phyloP scores from a whole-genome alignment of 805 yeast species.

The Candida sonorensis region DNA sequence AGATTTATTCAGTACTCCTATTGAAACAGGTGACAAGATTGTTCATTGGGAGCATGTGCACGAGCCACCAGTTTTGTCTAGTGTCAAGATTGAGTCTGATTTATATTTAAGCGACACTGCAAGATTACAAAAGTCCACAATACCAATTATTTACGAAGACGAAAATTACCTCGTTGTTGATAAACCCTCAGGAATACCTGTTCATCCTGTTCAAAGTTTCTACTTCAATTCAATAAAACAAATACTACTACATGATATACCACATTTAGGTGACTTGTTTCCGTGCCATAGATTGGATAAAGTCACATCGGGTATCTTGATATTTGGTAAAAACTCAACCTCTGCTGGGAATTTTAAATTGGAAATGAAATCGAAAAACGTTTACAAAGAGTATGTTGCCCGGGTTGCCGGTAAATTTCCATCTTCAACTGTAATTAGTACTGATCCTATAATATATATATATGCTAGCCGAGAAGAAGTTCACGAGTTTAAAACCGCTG shows the following conservation, averaged over 20 bases:
- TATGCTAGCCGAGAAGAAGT: not conserved
- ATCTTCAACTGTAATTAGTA: constrained; percentile 14
- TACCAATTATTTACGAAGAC: constrained; percentile 30
- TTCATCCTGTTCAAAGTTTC: constrained; percentile 45
- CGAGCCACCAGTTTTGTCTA: constrained; percentile 9
- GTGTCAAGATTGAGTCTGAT: constrained; percentile 33
- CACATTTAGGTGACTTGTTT: constrained; percentile 9
- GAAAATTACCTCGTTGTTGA: constrained; percentile 35
- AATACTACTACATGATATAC: constrained; percentile 29
- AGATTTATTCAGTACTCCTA: constrained; percentile 14
- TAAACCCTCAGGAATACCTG: constrained; percentile 49
- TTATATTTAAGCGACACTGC: constrained; percentile 18
- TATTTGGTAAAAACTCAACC: constrained; percentile 30
- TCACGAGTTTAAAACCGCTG: constrained; percentile 6
- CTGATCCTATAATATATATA: constrained; percentile 28
- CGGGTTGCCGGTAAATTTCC: constrained; percentile 36
- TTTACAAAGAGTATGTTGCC: constrained; percentile 36
- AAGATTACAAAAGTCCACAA: constrained; percentile 27
- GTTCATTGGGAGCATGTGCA: constrained; percentile 10
- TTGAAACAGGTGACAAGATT: constrained; percentile 10
- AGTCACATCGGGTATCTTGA: constrained; percentile 43
- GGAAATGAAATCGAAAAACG: not conserved
- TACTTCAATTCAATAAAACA: constrained; percentile 37
- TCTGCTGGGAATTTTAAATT: not conserved
- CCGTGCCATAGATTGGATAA: constrained; percentile 47